A percentile compares a stretch with the other conserved stretches of the same genome.
phyloP scores from a whole-genome alignment of 257 asterid genomes.

The Capsicum rhomboideum region DNA sequence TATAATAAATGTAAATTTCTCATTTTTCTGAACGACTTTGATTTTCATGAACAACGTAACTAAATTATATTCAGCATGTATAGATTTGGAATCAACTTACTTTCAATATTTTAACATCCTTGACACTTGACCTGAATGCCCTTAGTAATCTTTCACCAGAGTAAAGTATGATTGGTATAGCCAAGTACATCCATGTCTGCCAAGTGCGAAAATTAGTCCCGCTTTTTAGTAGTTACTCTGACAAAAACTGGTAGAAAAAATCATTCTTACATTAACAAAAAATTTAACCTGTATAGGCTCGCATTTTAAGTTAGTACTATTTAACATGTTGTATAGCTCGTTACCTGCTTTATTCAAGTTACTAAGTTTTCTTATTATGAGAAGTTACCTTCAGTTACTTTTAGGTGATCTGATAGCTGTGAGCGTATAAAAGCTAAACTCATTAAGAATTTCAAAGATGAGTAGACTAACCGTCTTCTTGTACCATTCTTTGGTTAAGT shows the following conservation, averaged over 20 bases:
- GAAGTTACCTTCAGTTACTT: neutral
- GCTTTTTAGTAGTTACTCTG: neutral
- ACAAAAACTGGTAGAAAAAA: neutral
- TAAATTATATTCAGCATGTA: neutral
- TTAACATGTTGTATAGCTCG: neutral
- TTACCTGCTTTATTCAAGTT: neutral
- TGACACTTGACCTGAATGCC: conserved; percentile 66
- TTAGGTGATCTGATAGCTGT: neutral
- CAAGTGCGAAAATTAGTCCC: neutral
- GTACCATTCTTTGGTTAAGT: conserved; percentile 50
- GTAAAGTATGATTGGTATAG: conserved; percentile 49
- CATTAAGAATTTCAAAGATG: neutral
- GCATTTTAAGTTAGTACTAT: neutral
- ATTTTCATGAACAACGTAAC: neutral
- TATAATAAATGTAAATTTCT: neutral
- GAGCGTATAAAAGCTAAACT: neutral
- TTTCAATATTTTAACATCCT: conserved; percentile 62
- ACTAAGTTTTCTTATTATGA: neutral
- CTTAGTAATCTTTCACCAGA: conserved; percentile 57
- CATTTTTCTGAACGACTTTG: neutral
- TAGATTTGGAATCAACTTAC: conserved; percentile 13
- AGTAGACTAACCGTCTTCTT: conserved; percentile 47
- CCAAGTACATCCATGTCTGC: conserved; percentile 89
- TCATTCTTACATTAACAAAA: neutral
- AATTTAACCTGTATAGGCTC: neutral